Evolutionary conservation across 139 green algal species (phyloP).

Genomic region (Tetradesmus lagerheimii): DNA sequence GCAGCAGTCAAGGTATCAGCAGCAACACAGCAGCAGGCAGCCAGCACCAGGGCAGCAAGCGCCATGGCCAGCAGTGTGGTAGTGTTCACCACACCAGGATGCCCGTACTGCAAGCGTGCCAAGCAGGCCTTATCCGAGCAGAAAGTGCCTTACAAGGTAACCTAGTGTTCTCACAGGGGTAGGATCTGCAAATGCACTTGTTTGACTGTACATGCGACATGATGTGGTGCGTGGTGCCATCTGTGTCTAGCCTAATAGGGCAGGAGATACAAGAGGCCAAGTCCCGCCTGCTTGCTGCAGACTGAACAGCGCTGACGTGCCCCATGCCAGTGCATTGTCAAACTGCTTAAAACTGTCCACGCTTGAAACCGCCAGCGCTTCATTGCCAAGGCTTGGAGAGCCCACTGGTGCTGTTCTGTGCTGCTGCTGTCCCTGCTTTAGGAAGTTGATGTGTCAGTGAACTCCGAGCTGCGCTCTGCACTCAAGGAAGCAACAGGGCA

Average conservation of each 20-base stretch:
- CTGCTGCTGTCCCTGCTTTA: constrained; percentile 24
- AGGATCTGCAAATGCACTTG: neutral
- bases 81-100: constrained; percentile 85
- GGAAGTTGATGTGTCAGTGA: constrained; percentile 73
- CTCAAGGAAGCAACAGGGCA: constrained; percentile 75
- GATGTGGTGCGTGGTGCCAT: no score
- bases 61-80: constrained; percentile 55
- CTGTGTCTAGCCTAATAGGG: no score
- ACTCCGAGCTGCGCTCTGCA: constrained; percentile 53
- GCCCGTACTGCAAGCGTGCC: constrained; percentile 83
- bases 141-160: constrained; percentile 60
- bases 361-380: no score
- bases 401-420: no score
- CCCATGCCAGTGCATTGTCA: no score
- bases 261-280: no score
- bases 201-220: neutral
- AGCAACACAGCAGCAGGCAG: neutral
- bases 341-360: no score
- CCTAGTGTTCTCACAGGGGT: neutral
- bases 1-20: neutral
- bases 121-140: constrained; percentile 71
- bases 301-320: no score
- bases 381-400: no score
- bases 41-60: neutral
- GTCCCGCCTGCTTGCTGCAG: no score